Percentiles rank a stretch among this genome's conserved stretches.
These are phyloP conservation scores for Gardenia jasminoides DNA, from an alignment of 257 asterid genomes.

Conservation along the genomic window DNA sequence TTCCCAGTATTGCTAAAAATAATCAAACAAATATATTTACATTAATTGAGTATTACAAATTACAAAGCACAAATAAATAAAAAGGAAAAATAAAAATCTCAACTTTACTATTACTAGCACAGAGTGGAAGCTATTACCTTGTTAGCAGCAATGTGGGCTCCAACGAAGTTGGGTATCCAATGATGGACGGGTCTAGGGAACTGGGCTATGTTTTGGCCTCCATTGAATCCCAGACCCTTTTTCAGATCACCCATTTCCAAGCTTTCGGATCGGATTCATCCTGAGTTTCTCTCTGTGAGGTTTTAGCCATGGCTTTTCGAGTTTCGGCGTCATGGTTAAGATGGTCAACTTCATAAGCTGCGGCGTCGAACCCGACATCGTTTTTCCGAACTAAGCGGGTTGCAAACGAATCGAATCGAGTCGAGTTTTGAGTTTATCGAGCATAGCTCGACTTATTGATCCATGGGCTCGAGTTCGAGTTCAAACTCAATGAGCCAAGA, in stretches of 20 bases:
- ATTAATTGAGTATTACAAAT: no score
- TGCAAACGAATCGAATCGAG: no score
- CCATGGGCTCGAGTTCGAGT: no score
- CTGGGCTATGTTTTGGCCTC: slow-evolving; percentile 84
- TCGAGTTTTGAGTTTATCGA: no score
- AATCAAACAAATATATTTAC: background rate
- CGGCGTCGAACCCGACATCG: slow-evolving; percentile 46
- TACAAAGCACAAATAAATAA: background rate
- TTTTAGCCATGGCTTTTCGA: slow-evolving; percentile 62
- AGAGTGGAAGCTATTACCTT: slow-evolving; percentile 40
- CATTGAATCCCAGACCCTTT: slow-evolving; percentile 86
- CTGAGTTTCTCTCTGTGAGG: slow-evolving; percentile 38
- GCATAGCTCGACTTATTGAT: no score
- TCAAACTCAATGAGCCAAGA: no score
- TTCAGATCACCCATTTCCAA: slow-evolving; percentile 84
- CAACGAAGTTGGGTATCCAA: slow-evolving; percentile 82
- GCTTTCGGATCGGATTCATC: slow-evolving; percentile 67
- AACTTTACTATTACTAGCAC: background rate
- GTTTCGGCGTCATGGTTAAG: slow-evolving; percentile 75
- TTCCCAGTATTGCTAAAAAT: no score
- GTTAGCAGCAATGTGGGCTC: slow-evolving; percentile 60
- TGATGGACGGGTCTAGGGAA: slow-evolving; percentile 95
- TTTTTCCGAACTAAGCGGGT: slow-evolving; percentile 32
- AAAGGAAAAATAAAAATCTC: background rate
- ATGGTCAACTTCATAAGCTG: slow-evolving; percentile 82